Conservation (phyloP, 345 rosid species). For the Citrus sinensis region DNA sequence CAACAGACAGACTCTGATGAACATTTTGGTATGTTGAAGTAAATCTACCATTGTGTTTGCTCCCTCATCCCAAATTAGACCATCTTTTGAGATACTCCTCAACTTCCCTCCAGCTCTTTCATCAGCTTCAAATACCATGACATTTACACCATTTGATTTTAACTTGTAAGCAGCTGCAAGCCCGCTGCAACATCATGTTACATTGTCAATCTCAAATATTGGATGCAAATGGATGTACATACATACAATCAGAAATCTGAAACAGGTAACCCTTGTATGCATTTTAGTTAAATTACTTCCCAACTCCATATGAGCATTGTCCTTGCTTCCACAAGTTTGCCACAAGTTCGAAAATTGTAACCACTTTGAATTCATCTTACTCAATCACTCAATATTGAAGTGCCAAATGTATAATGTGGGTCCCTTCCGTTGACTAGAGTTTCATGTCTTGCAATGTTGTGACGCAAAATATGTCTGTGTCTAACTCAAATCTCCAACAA, state of each 20-base stretch:
- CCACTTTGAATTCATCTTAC: background rate
- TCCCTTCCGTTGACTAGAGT: background rate
- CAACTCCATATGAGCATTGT: background rate
- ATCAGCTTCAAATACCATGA: slow-evolving; percentile 83
- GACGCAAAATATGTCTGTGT: background rate
- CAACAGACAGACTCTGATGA: background rate
- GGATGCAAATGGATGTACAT: background rate
- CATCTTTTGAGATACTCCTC: slow-evolving; percentile 56
- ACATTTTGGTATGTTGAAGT: background rate
- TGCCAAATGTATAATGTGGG: background rate
- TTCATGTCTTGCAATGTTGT: background rate
- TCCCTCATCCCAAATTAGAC: slow-evolving; percentile 89
- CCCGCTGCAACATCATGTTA: slow-evolving; percentile 44
- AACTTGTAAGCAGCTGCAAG: slow-evolving; percentile 92
- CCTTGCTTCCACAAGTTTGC: background rate
- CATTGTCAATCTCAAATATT: background rate
- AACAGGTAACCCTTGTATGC: background rate
- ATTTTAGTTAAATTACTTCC: background rate
- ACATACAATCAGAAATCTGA: background rate
- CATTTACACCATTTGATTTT: slow-evolving; percentile 72
- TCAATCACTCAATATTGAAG: background rate
- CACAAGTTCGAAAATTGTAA: background rate
- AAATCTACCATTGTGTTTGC: slow-evolving; percentile 82
- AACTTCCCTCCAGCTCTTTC: slow-evolving; percentile 84
- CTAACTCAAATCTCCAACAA: background rate